Conservation (phyloP, 2,329 filamentous ascomycete species). For the Stagonosporopsis vannaccii region DNA sequence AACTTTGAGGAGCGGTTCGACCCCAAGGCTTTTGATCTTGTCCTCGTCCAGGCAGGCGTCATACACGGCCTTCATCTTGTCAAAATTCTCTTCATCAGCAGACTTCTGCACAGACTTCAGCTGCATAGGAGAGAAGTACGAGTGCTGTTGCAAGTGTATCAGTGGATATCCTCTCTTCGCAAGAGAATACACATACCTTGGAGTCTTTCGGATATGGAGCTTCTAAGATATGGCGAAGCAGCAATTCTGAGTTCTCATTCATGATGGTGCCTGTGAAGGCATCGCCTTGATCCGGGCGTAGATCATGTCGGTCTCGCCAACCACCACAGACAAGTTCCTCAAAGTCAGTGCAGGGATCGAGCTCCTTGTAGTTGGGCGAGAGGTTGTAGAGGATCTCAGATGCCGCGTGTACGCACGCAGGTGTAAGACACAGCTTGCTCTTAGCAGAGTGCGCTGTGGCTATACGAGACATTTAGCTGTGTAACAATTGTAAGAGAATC, state of each 20-base stretch:
- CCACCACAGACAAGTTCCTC: constrained; percentile 73
- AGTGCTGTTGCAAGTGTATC: constrained; percentile 50
- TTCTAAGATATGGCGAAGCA: constrained; percentile 70
- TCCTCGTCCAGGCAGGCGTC: constrained; percentile 71
- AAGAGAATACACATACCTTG: constrained; percentile 18
- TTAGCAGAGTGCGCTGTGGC: constrained; percentile 14
- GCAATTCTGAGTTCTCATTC: constrained; percentile 65
- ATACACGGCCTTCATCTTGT: constrained; percentile 70
- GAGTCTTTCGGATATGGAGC: constrained; percentile 57
- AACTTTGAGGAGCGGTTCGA: constrained; percentile 63
- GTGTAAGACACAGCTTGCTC: constrained; percentile 58
- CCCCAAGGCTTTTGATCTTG: constrained; percentile 62
- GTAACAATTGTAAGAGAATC: too few relatives aligned
- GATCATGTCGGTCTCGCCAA: constrained; percentile 69
- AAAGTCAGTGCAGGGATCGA: constrained; percentile 75
- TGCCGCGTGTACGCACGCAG: constrained; percentile 69
- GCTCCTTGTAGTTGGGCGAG: constrained; percentile 65
- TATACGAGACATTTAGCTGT: background rate
- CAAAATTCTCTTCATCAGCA: constrained; percentile 68
- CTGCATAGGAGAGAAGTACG: constrained; percentile 56
- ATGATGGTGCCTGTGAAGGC: constrained; percentile 68
- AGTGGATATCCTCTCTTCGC: background rate
- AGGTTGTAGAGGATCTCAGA: constrained; percentile 69
- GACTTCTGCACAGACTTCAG: constrained; percentile 46
- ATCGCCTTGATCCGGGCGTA: constrained; percentile 68